A percentile compares a stretch with the other conserved stretches of the same genome.
Conservation (phyloP, 2,329 filamentous ascomycete species). For the Cladorrhinum sp. region DNA sequence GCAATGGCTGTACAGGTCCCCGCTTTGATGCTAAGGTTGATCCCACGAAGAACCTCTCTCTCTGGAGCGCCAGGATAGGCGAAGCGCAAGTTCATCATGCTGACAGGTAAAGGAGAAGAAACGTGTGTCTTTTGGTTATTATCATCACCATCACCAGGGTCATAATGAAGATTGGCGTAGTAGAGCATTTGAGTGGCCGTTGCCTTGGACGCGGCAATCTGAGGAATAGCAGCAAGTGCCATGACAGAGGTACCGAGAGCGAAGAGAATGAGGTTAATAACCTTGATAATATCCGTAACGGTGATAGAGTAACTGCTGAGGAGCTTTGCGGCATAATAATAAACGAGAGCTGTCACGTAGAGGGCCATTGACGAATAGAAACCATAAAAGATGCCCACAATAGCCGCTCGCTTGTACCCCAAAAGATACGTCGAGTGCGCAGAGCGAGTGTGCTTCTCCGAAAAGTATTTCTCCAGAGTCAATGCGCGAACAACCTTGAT, state of each 20-base stretch:
- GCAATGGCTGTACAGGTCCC: constrained; percentile 74
- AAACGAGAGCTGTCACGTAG: constrained; percentile 74
- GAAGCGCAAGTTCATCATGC: constrained; percentile 63
- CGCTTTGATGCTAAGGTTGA: constrained; percentile 63
- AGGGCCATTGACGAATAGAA: constrained; percentile 70
- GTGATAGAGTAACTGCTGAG: constrained; percentile 49
- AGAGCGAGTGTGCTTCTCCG: constrained; percentile 56
- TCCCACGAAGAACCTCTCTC: constrained; percentile 54
- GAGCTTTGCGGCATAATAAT: constrained; percentile 75
- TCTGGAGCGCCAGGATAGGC: constrained; percentile 62
- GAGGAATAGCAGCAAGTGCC: constrained; percentile 73
- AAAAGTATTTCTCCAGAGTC: constrained; percentile 70
- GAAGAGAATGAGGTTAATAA: constrained; percentile 82
- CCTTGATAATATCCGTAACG: constrained; percentile 63
- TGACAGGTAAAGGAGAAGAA: constrained; percentile 41
- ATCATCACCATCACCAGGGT: constrained; percentile 23
- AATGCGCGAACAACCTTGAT: constrained; percentile 76
- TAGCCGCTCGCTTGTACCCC: constrained; percentile 64
- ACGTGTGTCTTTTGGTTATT: constrained; percentile 55
- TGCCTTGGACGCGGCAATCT: constrained; percentile 71
- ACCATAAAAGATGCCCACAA: constrained; percentile 70
- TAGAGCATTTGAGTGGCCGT: constrained; percentile 70
- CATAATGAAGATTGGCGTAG: constrained; percentile 59
- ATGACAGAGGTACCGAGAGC: constrained; percentile 69
- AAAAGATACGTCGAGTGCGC: constrained; percentile 52